Evolutionary conservation across 2,329 filamentous ascomycete species (phyloP), one percentile per base, ranked within the genome.

Genomic region (Trichoderma sp.): DNA sequence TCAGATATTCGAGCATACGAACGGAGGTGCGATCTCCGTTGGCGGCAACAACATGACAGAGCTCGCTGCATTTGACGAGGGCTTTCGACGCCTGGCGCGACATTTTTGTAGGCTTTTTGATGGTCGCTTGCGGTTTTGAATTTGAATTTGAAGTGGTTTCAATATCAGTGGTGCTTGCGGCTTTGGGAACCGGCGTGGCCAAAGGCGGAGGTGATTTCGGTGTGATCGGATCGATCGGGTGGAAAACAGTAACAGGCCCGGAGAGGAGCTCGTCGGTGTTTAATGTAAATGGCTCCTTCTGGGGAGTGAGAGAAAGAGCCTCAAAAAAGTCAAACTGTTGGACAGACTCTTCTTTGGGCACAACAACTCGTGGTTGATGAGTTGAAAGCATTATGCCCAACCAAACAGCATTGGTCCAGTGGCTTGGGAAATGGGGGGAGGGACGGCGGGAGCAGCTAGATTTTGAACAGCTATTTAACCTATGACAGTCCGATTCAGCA

Each of bases 1-100:
- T 89, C 27, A 92, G 85, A 77, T 91, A 92, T 81, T 93, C 91
- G 56, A 92, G 86, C 85, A 92, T 89, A 31, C 71, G 71, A n/a
- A 73, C 71, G 27, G 71, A 73, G 14, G 71, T 73, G 24, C 71
- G 59, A 18, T 73, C 71, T 63, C 59, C 71, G 9, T 16, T 65
- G 6, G 29, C 71, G 6, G 71, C 71, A 38, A 65, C 71, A 7
- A 24, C 45, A 21, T 73, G 71, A 14, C 71, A 73, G 31, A 73
- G 71, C 16, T 65, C 71, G 31, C 41, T 56, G 9, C 71, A 73
- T 24, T 56, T 73, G 5, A 62, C 24, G n/a, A 56, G 71, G 7
- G 60, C 59, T 56, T 73, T 73, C 7, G 41, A 56, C 4, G 29
- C 50, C 12, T 56, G 41, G 12, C 29, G 41, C 8, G 71, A 38